Conservation (phyloP, 305 asterid genomes). For the Ajuga reptans region DNA sequence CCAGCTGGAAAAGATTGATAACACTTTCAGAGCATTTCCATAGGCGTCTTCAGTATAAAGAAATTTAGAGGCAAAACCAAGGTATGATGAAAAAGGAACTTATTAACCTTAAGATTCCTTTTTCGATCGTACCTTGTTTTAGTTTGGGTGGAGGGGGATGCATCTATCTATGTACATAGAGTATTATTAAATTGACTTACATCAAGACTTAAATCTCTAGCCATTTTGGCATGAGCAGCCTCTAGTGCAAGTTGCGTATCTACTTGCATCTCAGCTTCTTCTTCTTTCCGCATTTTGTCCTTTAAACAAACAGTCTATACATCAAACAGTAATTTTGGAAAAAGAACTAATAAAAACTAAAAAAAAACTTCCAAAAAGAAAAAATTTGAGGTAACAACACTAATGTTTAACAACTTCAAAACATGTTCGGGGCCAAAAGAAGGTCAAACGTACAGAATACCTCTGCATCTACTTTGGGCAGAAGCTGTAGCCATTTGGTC, state of each 20-base stretch:
- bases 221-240: constrained; percentile 56
- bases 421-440: too few species aligned
- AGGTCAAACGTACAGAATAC: too few species aligned
- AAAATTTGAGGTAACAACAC: too few species aligned
- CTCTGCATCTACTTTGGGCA: constrained; percentile 76
- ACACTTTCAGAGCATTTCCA: constrained; percentile 17
- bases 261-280: constrained; percentile 47
- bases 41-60: background rate
- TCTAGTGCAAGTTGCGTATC: constrained; percentile 57
- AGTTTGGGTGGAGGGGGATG: background rate
- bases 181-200: constrained; percentile 28
- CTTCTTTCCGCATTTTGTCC: constrained; percentile 55
- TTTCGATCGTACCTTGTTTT: background rate
- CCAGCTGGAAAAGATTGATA: constrained; percentile 44
- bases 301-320: constrained; percentile 22
- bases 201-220: constrained; percentile 42
- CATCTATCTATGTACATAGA: background rate
- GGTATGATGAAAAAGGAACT: constrained; percentile 2
- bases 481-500: constrained; percentile 65
- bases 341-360: too few species aligned
- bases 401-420: too few species aligned
- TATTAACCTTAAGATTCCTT: background rate
- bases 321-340: constrained; percentile 12
- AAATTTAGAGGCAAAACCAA: background rate
- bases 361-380: too few species aligned